These are phyloP conservation scores for Nemania sp. DNA, from an alignment of 2,329 filamentous ascomycete species.

Conservation along the genomic window DNA sequence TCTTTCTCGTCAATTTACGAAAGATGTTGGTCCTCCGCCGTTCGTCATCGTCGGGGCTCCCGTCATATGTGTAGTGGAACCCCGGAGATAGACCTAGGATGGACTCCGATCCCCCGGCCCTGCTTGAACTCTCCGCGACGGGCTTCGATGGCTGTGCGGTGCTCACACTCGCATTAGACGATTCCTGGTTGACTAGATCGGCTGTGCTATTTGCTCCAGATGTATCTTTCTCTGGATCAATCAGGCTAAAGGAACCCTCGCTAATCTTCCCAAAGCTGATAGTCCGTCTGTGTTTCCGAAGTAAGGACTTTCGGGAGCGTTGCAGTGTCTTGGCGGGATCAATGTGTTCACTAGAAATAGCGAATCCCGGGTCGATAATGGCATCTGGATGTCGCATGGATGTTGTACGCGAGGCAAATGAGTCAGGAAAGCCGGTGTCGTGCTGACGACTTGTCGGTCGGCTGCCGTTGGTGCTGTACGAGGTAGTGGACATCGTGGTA, in stretches of 20 bases:
- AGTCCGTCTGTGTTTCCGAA: conserved; percentile 51
- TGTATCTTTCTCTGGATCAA: conserved; percentile 31
- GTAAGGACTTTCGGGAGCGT: conserved; percentile 51
- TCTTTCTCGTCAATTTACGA: conserved; percentile 33
- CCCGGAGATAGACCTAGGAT: conserved; percentile 22
- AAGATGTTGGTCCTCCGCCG: conserved; percentile 31
- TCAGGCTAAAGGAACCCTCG: conserved; percentile 42
- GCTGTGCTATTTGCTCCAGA: conserved; percentile 30
- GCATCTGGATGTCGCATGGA: conserved; percentile 66
- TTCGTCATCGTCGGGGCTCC: conserved; percentile 22
- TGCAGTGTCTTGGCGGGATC: conserved; percentile 47
- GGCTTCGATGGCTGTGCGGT: conserved; percentile 40
- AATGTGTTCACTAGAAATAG: conserved; percentile 59
- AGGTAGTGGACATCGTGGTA: conserved; percentile 35
- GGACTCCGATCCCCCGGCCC: conserved; percentile 15
- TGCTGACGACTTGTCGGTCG: conserved; percentile 37
- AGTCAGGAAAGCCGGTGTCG: conserved; percentile 42
- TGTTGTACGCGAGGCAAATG: conserved; percentile 53
- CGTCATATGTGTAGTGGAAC: conserved; percentile 24
- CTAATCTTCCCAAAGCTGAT: conserved; percentile 52
- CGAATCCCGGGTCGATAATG: conserved; percentile 58
- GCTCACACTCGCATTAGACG: conserved; percentile 21
- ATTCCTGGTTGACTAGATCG: conserved; percentile 28
- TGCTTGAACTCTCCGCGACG: conserved; percentile 44
- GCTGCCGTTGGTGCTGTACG: conserved; percentile 31